phyloP scores from a whole-genome alignment of 2,329 filamentous ascomycete species.

The Fusarium sp. region DNA sequence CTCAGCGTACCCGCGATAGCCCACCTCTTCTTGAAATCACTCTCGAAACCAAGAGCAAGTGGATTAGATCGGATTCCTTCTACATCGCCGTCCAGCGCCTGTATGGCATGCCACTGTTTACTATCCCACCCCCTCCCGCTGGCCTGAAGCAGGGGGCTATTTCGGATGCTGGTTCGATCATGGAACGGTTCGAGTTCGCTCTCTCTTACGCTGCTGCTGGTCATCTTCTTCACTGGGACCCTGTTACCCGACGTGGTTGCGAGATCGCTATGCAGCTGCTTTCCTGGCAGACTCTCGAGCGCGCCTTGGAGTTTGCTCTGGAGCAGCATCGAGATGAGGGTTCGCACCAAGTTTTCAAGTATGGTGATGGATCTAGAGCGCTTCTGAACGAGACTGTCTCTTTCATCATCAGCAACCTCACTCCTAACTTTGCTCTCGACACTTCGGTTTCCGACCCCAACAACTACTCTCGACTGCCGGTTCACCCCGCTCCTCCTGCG shows the following conservation, averaged over 20 bases:
- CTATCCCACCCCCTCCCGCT: constrained; percentile 46
- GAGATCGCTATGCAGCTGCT: constrained; percentile 69
- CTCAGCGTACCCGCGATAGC: constrained; percentile 44
- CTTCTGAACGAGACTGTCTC: constrained; percentile 68
- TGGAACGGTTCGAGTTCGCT: constrained; percentile 65
- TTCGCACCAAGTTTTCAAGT: constrained; percentile 59
- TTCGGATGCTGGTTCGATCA: constrained; percentile 52
- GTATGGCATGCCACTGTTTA: constrained; percentile 66
- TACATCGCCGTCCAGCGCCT: constrained; percentile 68
- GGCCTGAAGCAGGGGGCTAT: constrained; percentile 47
- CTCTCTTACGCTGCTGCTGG: constrained; percentile 75
- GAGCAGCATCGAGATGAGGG: constrained; percentile 51
- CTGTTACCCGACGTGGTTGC: constrained; percentile 68
- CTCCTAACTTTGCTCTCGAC: constrained; percentile 70
- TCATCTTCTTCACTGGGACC: constrained; percentile 65
- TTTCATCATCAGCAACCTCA: constrained; percentile 72
- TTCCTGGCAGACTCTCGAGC: constrained; percentile 72
- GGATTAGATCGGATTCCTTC: constrained; percentile 67
- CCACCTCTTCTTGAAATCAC: constrained; percentile 47
- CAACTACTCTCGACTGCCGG: constrained; percentile 56
- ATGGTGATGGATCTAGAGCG: constrained; percentile 64
- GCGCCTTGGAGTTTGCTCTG: constrained; percentile 70
- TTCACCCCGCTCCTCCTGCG: constrained; percentile 24
- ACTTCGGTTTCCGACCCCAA: constrained; percentile 52
- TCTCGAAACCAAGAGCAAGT: constrained; percentile 64